Percentiles rank a stretch among this genome's conserved stretches.
Evolutionary conservation across 176 grass and related monocot species (phyloP).

Genomic region (Oryza coarctata): DNA sequence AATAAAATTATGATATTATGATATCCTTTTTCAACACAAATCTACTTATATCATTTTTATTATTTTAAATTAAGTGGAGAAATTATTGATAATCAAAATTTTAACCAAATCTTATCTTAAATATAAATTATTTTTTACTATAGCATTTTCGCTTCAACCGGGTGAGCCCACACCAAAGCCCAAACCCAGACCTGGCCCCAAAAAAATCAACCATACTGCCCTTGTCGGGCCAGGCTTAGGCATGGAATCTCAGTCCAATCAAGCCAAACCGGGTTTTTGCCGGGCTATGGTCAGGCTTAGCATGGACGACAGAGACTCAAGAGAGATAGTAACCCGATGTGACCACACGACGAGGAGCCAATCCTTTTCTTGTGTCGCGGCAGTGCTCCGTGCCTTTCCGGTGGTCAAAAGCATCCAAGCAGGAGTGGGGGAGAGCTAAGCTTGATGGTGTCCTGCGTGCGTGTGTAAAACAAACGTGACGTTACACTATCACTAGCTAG

Average conservation of each 20-base stretch:
- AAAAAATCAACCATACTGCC: background rate
- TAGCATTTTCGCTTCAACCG: background rate
- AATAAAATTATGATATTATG: no score
- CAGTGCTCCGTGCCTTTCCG: slow-evolving; percentile 11
- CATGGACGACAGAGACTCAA: no score
- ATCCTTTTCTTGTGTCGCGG: background rate
- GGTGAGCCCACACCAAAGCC: background rate
- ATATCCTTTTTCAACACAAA: no score
- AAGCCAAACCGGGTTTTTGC: background rate
- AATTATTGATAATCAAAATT: no score
- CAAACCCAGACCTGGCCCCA: background rate
- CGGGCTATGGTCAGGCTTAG: no score
- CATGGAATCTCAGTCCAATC: background rate
- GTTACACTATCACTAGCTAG: no score
- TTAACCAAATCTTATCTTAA: no score
- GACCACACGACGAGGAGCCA: slow-evolving; percentile 5
- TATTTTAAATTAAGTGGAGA: no score
- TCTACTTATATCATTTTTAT: no score
- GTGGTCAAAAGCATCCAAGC: slow-evolving; percentile 26
- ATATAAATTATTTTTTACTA: no score
- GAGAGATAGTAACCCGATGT: background rate
- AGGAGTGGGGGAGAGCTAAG: no score
- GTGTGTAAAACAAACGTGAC: background rate
- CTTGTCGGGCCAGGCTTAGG: background rate
- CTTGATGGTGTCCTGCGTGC: background rate